Evolutionary conservation across 1,284 basidiomycete genomes (phyloP).

Genomic region (Phlebopus sp.): DNA sequence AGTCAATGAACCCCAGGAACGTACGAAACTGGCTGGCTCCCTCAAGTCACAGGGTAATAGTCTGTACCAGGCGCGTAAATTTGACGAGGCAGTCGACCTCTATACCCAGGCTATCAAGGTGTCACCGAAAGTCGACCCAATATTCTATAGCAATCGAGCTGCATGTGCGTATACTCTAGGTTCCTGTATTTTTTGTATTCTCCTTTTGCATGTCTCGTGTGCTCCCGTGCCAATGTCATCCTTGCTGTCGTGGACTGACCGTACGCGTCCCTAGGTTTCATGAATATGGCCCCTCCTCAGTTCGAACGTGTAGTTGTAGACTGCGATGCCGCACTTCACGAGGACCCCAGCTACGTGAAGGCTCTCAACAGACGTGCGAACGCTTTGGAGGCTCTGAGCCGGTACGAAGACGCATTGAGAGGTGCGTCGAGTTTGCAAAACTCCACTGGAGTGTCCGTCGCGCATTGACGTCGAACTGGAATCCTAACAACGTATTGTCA

Average conservation of each 20-base stretch:
- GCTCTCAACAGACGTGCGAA: slow-evolving; percentile 91
- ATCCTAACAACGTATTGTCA: not conserved
- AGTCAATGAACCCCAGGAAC: slow-evolving; percentile 56
- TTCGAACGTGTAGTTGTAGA: slow-evolving; percentile 87
- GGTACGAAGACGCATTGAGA: slow-evolving; percentile 74
- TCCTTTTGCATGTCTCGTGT: not conserved
- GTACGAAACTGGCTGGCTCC: slow-evolving; percentile 69
- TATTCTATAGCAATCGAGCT: slow-evolving; percentile 97
- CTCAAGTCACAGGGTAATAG: slow-evolving; percentile 91
- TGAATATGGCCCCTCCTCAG: slow-evolving; percentile 86
- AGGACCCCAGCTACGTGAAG: slow-evolving; percentile 90
- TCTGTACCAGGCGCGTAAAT: slow-evolving; percentile 82
- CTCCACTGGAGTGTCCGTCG: not conserved
- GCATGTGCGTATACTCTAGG: slow-evolving; percentile 64
- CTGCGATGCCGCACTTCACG: slow-evolving; percentile 84
- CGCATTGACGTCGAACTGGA: not conserved
- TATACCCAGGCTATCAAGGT: slow-evolving; percentile 93
- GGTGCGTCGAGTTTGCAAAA: slow-evolving; percentile 44
- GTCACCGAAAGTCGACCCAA: slow-evolving; percentile 83
- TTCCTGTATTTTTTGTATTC: not conserved
- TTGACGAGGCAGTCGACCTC: slow-evolving; percentile 72
- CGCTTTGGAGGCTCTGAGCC: slow-evolving; percentile 79
- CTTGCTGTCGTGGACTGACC: slow-evolving; percentile 11
- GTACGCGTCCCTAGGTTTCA: slow-evolving; percentile 64
- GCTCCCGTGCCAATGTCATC: too few species aligned